phyloP scores from a whole-genome alignment of 2,329 filamentous ascomycete species.

The Zymoseptoria crescenta region DNA sequence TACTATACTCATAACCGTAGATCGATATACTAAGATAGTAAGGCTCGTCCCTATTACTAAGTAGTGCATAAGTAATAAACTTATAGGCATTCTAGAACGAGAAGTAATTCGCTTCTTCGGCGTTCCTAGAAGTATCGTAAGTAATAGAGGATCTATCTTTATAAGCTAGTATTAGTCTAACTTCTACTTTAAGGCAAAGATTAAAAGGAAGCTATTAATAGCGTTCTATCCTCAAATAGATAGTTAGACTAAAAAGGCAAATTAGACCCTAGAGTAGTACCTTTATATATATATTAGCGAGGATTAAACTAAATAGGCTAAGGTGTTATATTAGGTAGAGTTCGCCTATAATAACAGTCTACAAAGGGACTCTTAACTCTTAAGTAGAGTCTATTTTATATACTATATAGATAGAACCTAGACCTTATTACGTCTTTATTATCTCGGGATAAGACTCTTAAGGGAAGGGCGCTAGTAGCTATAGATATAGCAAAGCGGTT shows the following conservation, averaged over 20 bases:
- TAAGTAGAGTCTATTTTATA: neutral
- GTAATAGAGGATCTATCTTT: conserved; percentile 7
- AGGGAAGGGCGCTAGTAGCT: conserved; percentile 2
- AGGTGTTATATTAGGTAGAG: neutral
- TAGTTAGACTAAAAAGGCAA: conserved; percentile 6
- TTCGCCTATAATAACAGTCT: neutral
- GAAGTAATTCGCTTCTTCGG: neutral
- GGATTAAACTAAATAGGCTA: conserved; percentile 4
- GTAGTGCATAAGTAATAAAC: neutral
- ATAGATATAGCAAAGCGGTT: neutral
- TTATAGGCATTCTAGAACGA: neutral
- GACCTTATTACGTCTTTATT: conserved; percentile 4
- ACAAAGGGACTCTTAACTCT: neutral
- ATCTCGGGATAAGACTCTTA: conserved; percentile 1
- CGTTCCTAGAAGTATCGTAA: conserved; percentile 1
- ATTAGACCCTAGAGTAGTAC: conserved; percentile 12
- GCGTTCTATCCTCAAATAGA: conserved; percentile 13
- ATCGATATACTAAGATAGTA: conserved; percentile 2
- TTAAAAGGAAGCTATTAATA: conserved; percentile 8
- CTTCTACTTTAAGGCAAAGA: conserved; percentile 1
- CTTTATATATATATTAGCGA: conserved; percentile 1
- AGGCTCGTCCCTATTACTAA: neutral
- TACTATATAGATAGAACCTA: neutral
- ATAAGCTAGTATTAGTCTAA: conserved; percentile 6
- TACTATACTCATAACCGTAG: no score